These are phyloP conservation scores for Aurantiochytrium sp. DNA, from an alignment of 108 stramenopile genomes.

Conservation along the genomic window DNA sequence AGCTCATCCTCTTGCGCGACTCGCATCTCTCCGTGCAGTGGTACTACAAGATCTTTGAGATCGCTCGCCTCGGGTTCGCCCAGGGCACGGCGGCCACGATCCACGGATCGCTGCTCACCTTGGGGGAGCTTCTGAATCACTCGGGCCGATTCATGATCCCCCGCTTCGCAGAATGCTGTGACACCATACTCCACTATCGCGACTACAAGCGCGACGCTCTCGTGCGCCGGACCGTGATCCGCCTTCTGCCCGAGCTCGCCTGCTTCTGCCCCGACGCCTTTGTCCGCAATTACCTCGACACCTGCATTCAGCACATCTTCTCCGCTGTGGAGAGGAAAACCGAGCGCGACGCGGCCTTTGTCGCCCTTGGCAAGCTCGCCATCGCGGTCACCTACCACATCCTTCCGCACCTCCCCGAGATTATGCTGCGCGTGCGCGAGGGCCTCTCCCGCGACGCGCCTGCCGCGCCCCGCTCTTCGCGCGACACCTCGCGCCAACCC, in stretches of 20 bases:
- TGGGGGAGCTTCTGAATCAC: conserved; percentile 74
- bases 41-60: conserved; percentile 45
- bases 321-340: conserved; percentile 49
- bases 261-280: conserved; percentile 70
- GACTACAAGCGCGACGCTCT: conserved; percentile 59
- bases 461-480: conserved; percentile 2
- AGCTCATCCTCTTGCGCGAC: conserved; percentile 29
- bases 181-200: conserved; percentile 68
- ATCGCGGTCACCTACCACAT: conserved; percentile 71
- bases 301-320: conserved; percentile 70
- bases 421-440: conserved; percentile 63
- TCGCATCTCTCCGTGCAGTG: conserved; percentile 31
- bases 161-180: conserved; percentile 81
- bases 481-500: conserved; percentile 24
- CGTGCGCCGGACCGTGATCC: conserved; percentile 75
- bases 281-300: conserved; percentile 72
- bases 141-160: conserved; percentile 86
- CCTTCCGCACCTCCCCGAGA: conserved; percentile 54
- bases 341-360: conserved; percentile 71
- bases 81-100: conserved; percentile 47
- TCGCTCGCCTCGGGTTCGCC: not conserved
- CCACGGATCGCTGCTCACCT: conserved; percentile 83
- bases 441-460: conserved; percentile 32
- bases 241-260: conserved; percentile 82
- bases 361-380: conserved; percentile 78